A percentile compares a stretch with the other conserved stretches of the same genome.
Evolutionary conservation across 257 asterid genomes (phyloP).

Genomic region (Prunella vulgaris): DNA sequence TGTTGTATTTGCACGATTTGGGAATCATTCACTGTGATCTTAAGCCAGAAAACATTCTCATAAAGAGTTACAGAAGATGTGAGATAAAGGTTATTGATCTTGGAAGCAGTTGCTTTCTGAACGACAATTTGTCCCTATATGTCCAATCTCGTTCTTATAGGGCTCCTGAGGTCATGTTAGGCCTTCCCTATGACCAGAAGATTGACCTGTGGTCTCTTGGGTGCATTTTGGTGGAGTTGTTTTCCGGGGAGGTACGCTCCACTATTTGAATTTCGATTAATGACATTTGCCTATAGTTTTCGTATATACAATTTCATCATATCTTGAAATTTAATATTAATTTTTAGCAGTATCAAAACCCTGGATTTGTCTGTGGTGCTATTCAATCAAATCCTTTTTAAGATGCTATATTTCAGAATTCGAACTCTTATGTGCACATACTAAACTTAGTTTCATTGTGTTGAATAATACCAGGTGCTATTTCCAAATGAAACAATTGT

Average conservation of each 20-base stretch:
- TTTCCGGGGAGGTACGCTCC: conserved; percentile 69
- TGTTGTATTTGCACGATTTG: conserved; percentile 65
- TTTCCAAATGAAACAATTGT: conserved; percentile 82
- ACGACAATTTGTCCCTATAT: conserved; percentile 68
- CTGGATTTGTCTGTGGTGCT: neutral
- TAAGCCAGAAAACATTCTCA: conserved; percentile 92
- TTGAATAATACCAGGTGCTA: conserved; percentile 56
- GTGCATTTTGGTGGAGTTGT: conserved; percentile 82
- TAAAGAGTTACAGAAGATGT: conserved; percentile 78
- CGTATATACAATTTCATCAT: neutral
- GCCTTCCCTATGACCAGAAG: conserved; percentile 83
- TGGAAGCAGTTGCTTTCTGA: conserved; percentile 94
- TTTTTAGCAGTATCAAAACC: neutral
- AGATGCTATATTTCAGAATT: neutral
- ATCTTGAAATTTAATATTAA: too few relatives aligned
- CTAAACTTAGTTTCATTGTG: neutral
- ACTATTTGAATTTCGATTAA: neutral
- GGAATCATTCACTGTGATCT: conserved; percentile 95
- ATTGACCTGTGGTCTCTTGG: conserved; percentile 97
- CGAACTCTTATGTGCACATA: neutral
- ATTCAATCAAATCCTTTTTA: neutral
- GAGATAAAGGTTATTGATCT: conserved; percentile 93
- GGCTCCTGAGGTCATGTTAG: conserved; percentile 96
- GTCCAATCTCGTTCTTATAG: conserved; percentile 96
- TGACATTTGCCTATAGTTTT: neutral